These are phyloP conservation scores for Trichoderma sp. DNA, from an alignment of 2,329 filamentous ascomycete species.

Conservation along the genomic window DNA sequence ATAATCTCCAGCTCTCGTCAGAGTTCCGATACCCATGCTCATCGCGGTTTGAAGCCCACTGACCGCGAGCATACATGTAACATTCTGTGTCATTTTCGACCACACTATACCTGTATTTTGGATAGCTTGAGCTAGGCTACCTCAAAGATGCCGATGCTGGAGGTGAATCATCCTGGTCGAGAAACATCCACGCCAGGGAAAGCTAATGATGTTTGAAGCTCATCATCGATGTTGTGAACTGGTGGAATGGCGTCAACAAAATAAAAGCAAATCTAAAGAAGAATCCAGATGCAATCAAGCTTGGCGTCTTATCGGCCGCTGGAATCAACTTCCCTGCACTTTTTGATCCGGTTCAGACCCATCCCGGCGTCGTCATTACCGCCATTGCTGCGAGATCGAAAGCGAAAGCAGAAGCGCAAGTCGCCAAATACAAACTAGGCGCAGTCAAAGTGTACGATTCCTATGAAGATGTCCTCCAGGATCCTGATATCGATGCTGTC, in stretches of 20 bases:
- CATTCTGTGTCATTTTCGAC: neutral
- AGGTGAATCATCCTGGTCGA: neutral
- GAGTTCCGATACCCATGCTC: neutral
- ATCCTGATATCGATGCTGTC: constrained; percentile 44
- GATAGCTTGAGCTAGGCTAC: neutral
- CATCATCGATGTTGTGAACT: neutral
- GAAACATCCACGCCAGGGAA: neutral
- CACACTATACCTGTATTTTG: neutral
- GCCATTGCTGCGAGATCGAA: neutral
- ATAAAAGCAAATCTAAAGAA: neutral
- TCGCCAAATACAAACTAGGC: neutral
- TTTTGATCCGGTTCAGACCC: neutral
- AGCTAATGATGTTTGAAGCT: neutral
- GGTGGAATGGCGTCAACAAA: neutral
- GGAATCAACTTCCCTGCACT: neutral
- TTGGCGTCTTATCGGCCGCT: neutral
- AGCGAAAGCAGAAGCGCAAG: constrained; percentile 1
- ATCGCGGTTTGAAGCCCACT: neutral
- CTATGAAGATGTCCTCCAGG: constrained; percentile 27
- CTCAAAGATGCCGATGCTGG: neutral
- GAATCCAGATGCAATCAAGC: neutral
- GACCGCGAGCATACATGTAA: neutral
- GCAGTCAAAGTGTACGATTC: neutral
- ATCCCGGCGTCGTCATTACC: neutral
- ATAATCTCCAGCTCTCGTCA: neutral